Percentiles rank a stretch among this genome's conserved stretches.
Evolutionary conservation across 108 stramenopile genomes (phyloP).

Genomic region (Schizochytrium sp.): DNA sequence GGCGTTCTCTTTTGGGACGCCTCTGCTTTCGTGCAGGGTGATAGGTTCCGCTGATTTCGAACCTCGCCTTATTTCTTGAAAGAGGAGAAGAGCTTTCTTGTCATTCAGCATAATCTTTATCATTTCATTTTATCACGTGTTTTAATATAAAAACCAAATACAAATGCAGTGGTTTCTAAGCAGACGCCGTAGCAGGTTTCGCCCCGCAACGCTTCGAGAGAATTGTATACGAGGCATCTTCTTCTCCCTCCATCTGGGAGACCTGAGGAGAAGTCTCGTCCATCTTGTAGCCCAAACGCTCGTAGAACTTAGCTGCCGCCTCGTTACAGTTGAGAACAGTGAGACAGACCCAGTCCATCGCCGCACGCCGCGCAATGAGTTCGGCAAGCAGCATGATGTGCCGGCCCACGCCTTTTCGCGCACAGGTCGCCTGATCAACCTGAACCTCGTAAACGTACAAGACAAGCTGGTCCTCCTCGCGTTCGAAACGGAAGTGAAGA

Average conservation of each 20-base stretch:
- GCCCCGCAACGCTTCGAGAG: neutral
- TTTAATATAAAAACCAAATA: too few relatives aligned
- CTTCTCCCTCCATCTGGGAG: neutral
- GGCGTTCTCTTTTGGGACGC: too few relatives aligned
- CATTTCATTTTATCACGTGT: too few relatives aligned
- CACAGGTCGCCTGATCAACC: neutral
- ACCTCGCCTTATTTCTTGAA: too few relatives aligned
- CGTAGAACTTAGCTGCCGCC: neutral
- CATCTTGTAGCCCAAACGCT: neutral
- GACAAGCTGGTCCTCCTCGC: neutral
- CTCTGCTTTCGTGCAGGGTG: too few relatives aligned
- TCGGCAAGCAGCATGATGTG: neutral
- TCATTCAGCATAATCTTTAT: too few relatives aligned
- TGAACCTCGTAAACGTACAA: constrained; percentile 2
- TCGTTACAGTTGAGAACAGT: neutral
- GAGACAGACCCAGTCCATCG: neutral
- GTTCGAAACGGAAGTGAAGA: neutral
- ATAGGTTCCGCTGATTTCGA: too few relatives aligned
- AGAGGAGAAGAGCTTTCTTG: too few relatives aligned
- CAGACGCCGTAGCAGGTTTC: too few relatives aligned
- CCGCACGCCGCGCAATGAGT: neutral
- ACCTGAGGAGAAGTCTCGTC: neutral
- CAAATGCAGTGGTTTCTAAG: too few relatives aligned
- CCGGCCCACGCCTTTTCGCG: neutral
- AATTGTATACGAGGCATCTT: neutral